Evolutionary conservation across 176 grass and related monocot species (phyloP), one percentile per base, ranked within the genome.

Genomic region (Otatea glauca): DNA sequence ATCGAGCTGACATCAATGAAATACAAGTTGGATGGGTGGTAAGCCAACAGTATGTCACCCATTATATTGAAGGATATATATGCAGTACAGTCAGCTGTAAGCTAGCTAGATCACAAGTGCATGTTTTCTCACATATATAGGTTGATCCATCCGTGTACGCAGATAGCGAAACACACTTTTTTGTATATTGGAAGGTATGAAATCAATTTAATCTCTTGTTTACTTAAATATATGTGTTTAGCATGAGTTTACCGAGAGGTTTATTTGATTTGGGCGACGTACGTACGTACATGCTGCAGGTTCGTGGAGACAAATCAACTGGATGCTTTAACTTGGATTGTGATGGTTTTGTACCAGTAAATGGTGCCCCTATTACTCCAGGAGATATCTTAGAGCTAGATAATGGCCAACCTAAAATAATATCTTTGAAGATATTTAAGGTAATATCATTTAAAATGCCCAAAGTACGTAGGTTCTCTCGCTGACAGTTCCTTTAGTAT

Each of bases 381-480:
- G 51, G 80, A 12, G 80, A 82, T 61, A 15, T 0, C 3, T 47
- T 82, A 44, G 23, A 61, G 16, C 53, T 23, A 59, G 5, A 9
- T 8, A 71, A 27, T 14, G 80, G 67, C 1, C 67, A 81, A 41
- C 0, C 2, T 21, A 70, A 56, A 18, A 82, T 72, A 18, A 82
- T 82, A 13, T 45, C 80, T 21, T 3, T 82, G 14, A 82, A 72
- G 39, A 70, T 82, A 60, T 82, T 61, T 47, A 82, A 82, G 80
- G 80, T 69, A 29, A 29, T 29, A 29, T 29, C 29, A 29, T 29
- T 29, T 29, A 29, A 29, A 29, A 29, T 29, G 29, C 29, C 29
- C 29, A 29, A 29, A 29, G 29, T 29, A 29, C 1, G 29, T 29
- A 29, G 29, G 0, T 29, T 29, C 29, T 29, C 29, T 29, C 29